These are phyloP conservation scores for Talaromyces rugulosus DNA, from an alignment of 2,329 filamentous ascomycete genomes.

Conservation along the genomic window DNA sequence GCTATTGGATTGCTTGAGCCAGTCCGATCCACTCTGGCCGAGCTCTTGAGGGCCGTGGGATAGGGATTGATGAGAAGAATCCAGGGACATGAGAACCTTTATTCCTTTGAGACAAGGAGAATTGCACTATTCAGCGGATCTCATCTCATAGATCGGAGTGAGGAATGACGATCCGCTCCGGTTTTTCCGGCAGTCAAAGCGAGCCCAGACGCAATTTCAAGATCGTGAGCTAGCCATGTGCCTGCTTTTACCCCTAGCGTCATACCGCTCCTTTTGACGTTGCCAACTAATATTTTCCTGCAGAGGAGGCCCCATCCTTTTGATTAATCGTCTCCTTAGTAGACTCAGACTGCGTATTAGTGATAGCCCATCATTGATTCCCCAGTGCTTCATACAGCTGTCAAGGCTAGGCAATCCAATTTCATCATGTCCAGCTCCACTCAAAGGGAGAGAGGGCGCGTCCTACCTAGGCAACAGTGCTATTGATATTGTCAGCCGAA, in stretches of 20 bases:
- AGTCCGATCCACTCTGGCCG: neutral
- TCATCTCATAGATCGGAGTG: neutral
- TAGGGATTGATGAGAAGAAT: neutral
- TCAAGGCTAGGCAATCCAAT: neutral
- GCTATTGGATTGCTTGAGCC: neutral
- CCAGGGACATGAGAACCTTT: neutral
- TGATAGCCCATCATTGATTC: neutral
- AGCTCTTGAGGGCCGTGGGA: neutral
- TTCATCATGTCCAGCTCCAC: neutral
- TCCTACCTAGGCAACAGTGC: neutral
- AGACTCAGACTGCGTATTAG: neutral
- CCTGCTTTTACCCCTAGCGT: slow-evolving; percentile 9
- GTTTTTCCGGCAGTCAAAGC: neutral
- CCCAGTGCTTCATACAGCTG: neutral
- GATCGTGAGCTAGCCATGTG: slow-evolving; percentile 6
- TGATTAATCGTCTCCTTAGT: neutral
- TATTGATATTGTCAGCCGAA: neutral
- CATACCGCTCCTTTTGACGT: slow-evolving; percentile 1
- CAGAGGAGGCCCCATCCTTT: neutral
- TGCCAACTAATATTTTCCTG: neutral
- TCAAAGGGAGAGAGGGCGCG: neutral
- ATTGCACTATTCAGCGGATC: neutral
- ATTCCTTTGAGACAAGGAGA: neutral
- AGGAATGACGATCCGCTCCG: neutral
- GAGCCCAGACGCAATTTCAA: neutral